phyloP scores from a whole-genome alignment of 2,329 filamentous ascomycete species.

The Penicillium crustosum region DNA sequence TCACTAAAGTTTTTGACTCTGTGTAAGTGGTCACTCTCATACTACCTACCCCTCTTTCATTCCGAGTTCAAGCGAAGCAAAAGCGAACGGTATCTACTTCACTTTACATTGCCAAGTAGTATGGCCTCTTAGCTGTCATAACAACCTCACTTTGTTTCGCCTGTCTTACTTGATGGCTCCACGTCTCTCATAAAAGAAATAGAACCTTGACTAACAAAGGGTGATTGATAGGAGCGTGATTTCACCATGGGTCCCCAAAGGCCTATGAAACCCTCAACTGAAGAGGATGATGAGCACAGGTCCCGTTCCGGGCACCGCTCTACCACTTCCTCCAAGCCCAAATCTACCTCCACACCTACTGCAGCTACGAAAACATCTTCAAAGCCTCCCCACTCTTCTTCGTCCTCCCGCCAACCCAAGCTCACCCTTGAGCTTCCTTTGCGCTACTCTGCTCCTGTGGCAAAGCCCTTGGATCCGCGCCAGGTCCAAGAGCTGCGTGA shows the following conservation, averaged over 20 bases:
- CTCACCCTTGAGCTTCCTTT: background rate
- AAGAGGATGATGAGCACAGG: background rate
- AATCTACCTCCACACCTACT: background rate
- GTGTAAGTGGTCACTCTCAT: background rate
- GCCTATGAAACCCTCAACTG: background rate
- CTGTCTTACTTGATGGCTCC: background rate
- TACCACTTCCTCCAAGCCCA: background rate
- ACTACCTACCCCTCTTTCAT: no score
- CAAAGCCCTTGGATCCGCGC: constrained; percentile 1
- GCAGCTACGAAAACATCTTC: background rate
- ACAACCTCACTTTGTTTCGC: background rate
- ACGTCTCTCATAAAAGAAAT: background rate
- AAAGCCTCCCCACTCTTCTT: background rate
- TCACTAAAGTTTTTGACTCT: background rate
- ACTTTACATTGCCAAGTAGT: background rate
- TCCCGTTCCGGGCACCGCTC: background rate
- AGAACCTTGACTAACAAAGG: background rate
- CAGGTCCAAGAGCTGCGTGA: background rate
- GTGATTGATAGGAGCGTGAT: background rate
- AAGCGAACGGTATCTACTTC: background rate
- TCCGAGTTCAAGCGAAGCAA: background rate
- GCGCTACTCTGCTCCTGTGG: background rate
- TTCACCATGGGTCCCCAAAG: background rate
- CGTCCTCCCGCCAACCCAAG: background rate
- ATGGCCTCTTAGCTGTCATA: background rate